These are phyloP conservation scores for Podospora conica DNA, from an alignment of 495 filamentous ascomycete genomes.

Conservation along the genomic window DNA sequence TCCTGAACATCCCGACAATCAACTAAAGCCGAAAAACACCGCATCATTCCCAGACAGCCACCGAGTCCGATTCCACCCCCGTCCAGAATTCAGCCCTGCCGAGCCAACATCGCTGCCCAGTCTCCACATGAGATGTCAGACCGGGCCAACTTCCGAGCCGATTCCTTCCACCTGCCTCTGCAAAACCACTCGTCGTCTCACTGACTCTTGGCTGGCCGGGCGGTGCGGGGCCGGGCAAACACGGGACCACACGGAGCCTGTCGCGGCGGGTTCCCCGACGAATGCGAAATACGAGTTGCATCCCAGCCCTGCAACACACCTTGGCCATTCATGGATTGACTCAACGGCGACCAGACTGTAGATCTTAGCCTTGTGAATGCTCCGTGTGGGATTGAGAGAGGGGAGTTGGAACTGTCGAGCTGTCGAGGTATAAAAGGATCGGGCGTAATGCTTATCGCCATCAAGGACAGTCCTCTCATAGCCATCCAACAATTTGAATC, in stretches of 20 bases:
- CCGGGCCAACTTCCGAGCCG: not conserved
- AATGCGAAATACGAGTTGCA: slow-evolving; percentile 11
- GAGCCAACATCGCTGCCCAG: not conserved
- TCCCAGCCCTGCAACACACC: not conserved
- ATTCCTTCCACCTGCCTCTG: not conserved
- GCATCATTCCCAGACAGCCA: not conserved
- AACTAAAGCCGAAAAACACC: not conserved
- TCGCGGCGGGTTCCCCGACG: not conserved
- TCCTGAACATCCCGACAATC: not conserved
- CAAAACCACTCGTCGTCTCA: not conserved
- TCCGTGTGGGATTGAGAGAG: not conserved
- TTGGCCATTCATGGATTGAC: not conserved
- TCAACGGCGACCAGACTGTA: not conserved
- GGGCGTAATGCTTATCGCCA: not conserved
- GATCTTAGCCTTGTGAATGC: not conserved
- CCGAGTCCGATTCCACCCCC: not conserved
- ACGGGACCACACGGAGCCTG: not conserved
- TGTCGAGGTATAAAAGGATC: not conserved
- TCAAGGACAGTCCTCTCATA: not conserved
- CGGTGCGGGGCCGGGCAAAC: slow-evolving; percentile 5
- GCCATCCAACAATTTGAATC: not conserved
- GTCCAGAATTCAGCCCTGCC: slow-evolving; percentile 5
- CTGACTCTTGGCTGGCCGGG: not conserved
- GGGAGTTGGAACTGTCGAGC: not conserved
- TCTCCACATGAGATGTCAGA: not conserved